Evolutionary conservation across 2,329 filamentous ascomycete species (phyloP).

Genomic region (Nigrospora sphaerica): DNA sequence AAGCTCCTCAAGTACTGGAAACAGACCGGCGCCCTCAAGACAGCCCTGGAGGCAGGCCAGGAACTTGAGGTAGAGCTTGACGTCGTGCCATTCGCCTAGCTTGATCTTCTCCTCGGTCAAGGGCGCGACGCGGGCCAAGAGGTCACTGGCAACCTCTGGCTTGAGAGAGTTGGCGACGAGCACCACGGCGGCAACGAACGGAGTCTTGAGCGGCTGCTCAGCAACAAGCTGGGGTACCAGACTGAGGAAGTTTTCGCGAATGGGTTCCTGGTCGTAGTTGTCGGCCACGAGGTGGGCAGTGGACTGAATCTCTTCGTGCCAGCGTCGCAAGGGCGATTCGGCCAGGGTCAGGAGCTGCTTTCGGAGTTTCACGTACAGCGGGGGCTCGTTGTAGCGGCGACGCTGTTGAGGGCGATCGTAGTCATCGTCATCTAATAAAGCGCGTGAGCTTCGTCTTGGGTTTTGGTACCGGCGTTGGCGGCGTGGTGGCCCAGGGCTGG

Average conservation of each 20-base stretch:
- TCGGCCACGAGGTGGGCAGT: slow-evolving; percentile 74
- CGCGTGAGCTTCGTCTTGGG: neutral
- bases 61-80: slow-evolving; percentile 86
- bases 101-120: slow-evolving; percentile 61
- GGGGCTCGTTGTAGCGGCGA: slow-evolving; percentile 64
- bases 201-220: slow-evolving; percentile 97
- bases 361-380: slow-evolving; percentile 63
- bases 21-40: slow-evolving; percentile 78
- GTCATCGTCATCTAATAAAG: slow-evolving; percentile 61
- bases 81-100: slow-evolving; percentile 76
- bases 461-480: neutral
- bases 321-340: slow-evolving; percentile 71
- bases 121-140: slow-evolving; percentile 57
- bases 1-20: slow-evolving; percentile 80
- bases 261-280: slow-evolving; percentile 77
- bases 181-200: slow-evolving; percentile 80
- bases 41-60: slow-evolving; percentile 78
- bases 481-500: neutral
- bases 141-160: slow-evolving; percentile 63
- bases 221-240: slow-evolving; percentile 69
- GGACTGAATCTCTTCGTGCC: slow-evolving; percentile 68
- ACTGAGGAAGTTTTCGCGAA: slow-evolving; percentile 66
- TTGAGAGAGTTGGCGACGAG: slow-evolving; percentile 73
- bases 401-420: slow-evolving; percentile 67
- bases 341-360: slow-evolving; percentile 74